A percentile compares a stretch with the other conserved stretches of the same genome.
Conservation (phyloP, 2,329 filamentous ascomycete species). For the Stagonosporopsis rhizophila region DNA sequence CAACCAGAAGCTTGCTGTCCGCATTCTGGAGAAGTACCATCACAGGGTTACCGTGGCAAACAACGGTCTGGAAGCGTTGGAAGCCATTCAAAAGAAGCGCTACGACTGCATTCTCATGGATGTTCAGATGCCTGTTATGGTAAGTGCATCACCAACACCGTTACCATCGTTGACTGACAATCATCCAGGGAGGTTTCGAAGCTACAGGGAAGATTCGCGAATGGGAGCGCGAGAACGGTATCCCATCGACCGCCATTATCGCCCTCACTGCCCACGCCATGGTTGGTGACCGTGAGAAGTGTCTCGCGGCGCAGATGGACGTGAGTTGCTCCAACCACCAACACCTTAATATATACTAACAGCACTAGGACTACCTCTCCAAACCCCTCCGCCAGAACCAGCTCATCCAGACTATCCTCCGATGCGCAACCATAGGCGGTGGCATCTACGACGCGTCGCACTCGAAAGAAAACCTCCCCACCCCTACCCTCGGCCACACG, state of each 20-base stretch:
- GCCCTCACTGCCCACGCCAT: slow-evolving; percentile 97
- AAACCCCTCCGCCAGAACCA: slow-evolving; percentile 97
- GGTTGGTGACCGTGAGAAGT: slow-evolving; percentile 97
- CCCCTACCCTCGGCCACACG: slow-evolving; percentile 39
- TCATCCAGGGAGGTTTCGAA: slow-evolving; percentile 83
- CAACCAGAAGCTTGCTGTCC: slow-evolving; percentile 93
- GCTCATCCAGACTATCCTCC: slow-evolving; percentile 96
- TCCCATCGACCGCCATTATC: slow-evolving; percentile 90
- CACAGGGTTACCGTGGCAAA: slow-evolving; percentile 91
- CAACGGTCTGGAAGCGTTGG: slow-evolving; percentile 91
- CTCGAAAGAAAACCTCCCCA: slow-evolving; percentile 33
- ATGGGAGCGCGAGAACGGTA: slow-evolving; percentile 82
- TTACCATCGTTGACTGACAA: slow-evolving; percentile 46
- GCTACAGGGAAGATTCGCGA: slow-evolving; percentile 96
- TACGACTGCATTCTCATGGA: slow-evolving; percentile 99
- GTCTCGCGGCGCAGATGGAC: slow-evolving; percentile 98
- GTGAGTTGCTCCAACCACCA: slow-evolving; percentile 32
- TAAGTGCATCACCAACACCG: slow-evolving; percentile 51
- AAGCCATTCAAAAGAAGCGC: slow-evolving; percentile 88
- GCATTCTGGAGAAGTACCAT: slow-evolving; percentile 97
- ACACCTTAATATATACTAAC: slow-evolving; percentile 19
- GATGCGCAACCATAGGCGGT: slow-evolving; percentile 90
- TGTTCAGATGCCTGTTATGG: slow-evolving; percentile 99
- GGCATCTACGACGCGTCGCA: slow-evolving; percentile 76
- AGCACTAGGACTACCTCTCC: slow-evolving; percentile 80